These are phyloP conservation scores for Fraxinus floribunda DNA, from an alignment of 305 asterid species.

Conservation along the genomic window DNA sequence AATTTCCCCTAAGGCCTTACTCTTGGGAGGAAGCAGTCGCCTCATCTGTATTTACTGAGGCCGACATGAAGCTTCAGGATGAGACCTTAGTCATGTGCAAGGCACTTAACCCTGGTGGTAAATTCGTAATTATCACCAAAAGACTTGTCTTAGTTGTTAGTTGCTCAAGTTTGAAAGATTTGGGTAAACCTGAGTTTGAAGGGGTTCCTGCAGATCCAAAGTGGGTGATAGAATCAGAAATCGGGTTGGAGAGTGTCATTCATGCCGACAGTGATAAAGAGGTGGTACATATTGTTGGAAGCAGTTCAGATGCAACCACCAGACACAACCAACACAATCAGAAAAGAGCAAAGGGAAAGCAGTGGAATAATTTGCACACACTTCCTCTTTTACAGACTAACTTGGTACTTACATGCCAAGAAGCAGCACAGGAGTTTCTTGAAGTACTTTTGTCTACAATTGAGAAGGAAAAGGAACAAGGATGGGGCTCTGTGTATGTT, in stretches of 20 bases:
- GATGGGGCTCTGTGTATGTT: conserved; percentile 52
- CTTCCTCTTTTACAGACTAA: conserved; percentile 71
- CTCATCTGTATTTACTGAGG: conserved; percentile 59
- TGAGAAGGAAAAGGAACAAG: conserved; percentile 68
- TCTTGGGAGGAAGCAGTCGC: conserved; percentile 98
- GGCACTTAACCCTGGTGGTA: conserved; percentile 66
- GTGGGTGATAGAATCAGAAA: conserved; percentile 64
- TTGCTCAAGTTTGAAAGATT: conserved; percentile 57
- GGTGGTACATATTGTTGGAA: conserved; percentile 85
- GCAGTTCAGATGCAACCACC: conserved; percentile 52
- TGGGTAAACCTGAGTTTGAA: conserved; percentile 57
- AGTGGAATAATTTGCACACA: conserved; percentile 41
- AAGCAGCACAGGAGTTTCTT: conserved; percentile 67
- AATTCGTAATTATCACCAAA: conserved; percentile 58
- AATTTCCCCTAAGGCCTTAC: conserved; percentile 67
- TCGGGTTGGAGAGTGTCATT: conserved; percentile 69
- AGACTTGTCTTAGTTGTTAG: conserved; percentile 65
- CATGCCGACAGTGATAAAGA: conserved; percentile 66
- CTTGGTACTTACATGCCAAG: conserved; percentile 47
- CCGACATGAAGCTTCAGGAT: conserved; percentile 45
- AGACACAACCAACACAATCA: conserved; percentile 50
- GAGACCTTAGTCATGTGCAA: conserved; percentile 66
- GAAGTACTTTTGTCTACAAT: conserved; percentile 52
- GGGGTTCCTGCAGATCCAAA: conserved; percentile 84
- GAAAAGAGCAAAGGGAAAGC: conserved; percentile 42